Evolutionary conservation across 371 early-diverging fungal species (phyloP).

Genomic region (Mucor velutinosus): DNA sequence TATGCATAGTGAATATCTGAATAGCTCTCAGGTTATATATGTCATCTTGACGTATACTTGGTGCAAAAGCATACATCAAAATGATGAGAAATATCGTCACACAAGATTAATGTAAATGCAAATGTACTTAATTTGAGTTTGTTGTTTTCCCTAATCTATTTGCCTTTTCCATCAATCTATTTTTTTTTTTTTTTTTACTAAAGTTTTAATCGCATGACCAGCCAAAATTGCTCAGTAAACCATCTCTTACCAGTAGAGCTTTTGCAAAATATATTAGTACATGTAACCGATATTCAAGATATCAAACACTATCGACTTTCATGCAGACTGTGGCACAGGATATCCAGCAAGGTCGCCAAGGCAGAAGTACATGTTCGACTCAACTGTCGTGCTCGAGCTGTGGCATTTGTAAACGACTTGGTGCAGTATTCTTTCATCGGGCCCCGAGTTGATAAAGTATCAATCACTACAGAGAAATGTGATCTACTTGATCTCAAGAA

Average conservation of each 20-base stretch:
- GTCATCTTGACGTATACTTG: not conserved
- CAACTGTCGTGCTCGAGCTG: not conserved
- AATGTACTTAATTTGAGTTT: not conserved
- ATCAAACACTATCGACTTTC: not conserved
- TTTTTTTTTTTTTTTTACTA: not conserved
- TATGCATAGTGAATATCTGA: too few species aligned
- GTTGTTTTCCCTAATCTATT: not conserved
- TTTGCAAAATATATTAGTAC: not conserved
- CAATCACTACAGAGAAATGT: not conserved
- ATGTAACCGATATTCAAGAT: not conserved
- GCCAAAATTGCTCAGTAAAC: not conserved
- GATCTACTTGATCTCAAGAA: not conserved
- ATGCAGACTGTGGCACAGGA: not conserved
- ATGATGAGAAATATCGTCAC: not conserved
- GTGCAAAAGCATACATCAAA: not conserved
- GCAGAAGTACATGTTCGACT: not conserved
- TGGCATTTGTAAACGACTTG: not conserved
- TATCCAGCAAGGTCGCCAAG: not conserved
- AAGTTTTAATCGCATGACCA: not conserved
- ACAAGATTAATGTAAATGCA: not conserved
- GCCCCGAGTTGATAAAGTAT: not conserved
- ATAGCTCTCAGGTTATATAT: not conserved
- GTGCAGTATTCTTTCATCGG: not conserved
- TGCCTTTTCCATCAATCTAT: not conserved
- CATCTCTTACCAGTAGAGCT: not conserved